Evolutionary conservation across 257 asterid genomes (phyloP).

Genomic region (Marsdenia floribunda): DNA sequence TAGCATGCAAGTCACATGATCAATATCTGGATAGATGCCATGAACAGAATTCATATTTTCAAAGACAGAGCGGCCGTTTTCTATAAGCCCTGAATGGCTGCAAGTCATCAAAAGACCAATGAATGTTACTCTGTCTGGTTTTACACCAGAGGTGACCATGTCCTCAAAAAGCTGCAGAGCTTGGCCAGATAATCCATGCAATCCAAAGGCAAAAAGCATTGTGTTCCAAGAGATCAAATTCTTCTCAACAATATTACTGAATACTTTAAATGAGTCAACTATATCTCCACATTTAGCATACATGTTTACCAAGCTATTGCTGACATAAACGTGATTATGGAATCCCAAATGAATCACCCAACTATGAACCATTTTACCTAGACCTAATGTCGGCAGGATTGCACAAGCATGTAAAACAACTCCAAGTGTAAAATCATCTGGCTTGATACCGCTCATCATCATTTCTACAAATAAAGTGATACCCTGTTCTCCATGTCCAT

Average conservation of each 20-base stretch:
- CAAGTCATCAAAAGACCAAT: conserved; percentile 73
- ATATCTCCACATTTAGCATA: conserved; percentile 68
- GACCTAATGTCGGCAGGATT: conserved; percentile 18
- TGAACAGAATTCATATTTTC: conserved; percentile 46
- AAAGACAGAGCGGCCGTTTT: conserved; percentile 39
- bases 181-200: conserved; percentile 39
- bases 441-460: conserved; percentile 31
- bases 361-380: conserved; percentile 45
- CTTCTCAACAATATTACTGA: conserved; percentile 31
- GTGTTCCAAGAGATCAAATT: conserved; percentile 70
- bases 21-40: conserved; percentile 44
- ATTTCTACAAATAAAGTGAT: conserved; percentile 35
- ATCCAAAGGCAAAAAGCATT: conserved; percentile 55
- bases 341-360: conserved; percentile 44
- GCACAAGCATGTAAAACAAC: conserved; percentile 73
- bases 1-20: conserved; percentile 59
- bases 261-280: conserved; percentile 26
- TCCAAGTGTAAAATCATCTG: conserved; percentile 63
- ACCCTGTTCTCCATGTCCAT: conserved; percentile 49
- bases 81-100: conserved; percentile 60
- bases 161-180: conserved; percentile 42
- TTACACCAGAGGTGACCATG: conserved; percentile 39
- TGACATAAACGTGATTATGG: conserved; percentile 21
- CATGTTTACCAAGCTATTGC: conserved; percentile 47
- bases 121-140: conserved; percentile 76